Percentiles rank a stretch among this genome's conserved stretches.
Evolutionary conservation across 176 grass and related monocot species (phyloP).

Genomic region (Dactylis glomerata): DNA sequence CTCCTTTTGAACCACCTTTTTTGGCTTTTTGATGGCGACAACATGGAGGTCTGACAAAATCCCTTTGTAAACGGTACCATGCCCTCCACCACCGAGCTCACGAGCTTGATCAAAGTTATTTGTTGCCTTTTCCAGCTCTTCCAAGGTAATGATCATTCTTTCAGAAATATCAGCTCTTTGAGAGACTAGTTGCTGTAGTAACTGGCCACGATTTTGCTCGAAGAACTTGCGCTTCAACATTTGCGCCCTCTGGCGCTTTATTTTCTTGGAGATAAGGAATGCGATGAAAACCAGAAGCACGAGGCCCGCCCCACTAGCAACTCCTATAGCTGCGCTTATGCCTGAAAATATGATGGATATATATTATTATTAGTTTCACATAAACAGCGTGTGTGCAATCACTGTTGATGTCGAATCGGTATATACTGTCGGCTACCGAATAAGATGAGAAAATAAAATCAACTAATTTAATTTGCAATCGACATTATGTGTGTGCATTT

Average conservation of each 20-base stretch:
- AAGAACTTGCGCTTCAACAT: constrained; percentile 39
- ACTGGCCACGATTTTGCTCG: constrained; percentile 34
- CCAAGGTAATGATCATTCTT: constrained; percentile 39
- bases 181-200: constrained; percentile 34
- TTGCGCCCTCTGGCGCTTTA: neutral
- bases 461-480: too few relatives aligned
- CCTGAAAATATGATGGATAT: neutral
- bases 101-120: neutral
- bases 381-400: too few relatives aligned
- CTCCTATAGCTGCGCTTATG: neutral
- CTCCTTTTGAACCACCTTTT: constrained; percentile 39
- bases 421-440: too few relatives aligned
- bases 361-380: too few relatives aligned
- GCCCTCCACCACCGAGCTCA: neutral
- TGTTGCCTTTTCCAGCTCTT: constrained; percentile 37
- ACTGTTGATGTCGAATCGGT: too few relatives aligned
- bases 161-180: constrained; percentile 41
- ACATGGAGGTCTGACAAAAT: neutral
- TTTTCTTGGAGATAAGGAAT: neutral
- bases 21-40: constrained; percentile 47
- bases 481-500: too few relatives aligned
- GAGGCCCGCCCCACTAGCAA: constrained; percentile 27
- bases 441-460: too few relatives aligned
- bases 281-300: constrained; percentile 9
- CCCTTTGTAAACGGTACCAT: neutral